These are phyloP conservation scores for Penicillium sp. DNA, from an alignment of 2,329 filamentous ascomycete genomes.

Conservation along the genomic window DNA sequence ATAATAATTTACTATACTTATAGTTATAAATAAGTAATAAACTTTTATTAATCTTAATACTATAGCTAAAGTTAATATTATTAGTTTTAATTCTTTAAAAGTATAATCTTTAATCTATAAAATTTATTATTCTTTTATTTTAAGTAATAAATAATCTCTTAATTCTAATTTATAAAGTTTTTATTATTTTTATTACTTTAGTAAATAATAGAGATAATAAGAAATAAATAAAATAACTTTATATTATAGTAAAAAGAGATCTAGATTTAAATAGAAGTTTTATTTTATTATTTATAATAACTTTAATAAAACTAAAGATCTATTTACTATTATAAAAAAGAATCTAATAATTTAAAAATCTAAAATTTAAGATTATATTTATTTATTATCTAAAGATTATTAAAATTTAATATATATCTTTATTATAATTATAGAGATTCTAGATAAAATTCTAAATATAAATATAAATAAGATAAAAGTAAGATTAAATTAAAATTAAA, in stretches of 20 bases:
- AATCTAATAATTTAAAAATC: neutral
- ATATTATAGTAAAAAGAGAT: neutral
- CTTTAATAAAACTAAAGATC: neutral
- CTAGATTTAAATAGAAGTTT: neutral
- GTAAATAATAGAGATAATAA: neutral
- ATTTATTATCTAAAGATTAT: no score
- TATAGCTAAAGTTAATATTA: neutral
- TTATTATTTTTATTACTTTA: neutral
- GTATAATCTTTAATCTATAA: neutral
- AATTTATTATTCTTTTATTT: neutral
- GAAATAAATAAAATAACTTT: neutral
- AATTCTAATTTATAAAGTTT: no score
- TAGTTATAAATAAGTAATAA: no score
- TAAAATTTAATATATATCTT: no score
- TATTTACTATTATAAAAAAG: neutral
- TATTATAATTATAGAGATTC: no score
- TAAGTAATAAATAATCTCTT: neutral
- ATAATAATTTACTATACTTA: no score
- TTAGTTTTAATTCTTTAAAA: neutral
- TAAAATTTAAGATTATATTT: no score
- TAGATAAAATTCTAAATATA: no score
- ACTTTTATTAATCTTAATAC: neutral
- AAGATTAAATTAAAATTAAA: no score
- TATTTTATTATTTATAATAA: no score
- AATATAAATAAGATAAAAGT: no score